Percentiles rank a stretch among this genome's conserved stretches.
Evolutionary conservation across 75 land plant genomes (phyloP).

Genomic region (Selaginella tamariscina): DNA sequence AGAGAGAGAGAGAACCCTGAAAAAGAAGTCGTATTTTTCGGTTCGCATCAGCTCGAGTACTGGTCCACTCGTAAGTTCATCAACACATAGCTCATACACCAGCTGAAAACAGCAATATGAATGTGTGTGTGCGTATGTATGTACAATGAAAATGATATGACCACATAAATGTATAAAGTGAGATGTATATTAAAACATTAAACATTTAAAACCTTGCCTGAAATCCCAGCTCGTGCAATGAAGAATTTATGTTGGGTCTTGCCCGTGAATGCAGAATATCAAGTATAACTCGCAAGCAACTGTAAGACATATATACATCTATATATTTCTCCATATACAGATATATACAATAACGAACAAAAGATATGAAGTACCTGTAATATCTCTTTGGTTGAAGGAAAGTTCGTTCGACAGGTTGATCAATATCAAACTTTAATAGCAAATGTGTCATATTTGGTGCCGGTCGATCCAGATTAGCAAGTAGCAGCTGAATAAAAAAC

Average conservation of each 20-base stretch:
- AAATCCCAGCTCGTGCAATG: constrained; percentile 79
- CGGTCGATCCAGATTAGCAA: constrained; percentile 65
- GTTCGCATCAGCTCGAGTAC: constrained; percentile 56
- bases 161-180: background rate
- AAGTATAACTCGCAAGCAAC: constrained; percentile 82
- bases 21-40: constrained; percentile 75
- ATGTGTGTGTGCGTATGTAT: too few species aligned
- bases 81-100: constrained; percentile 76
- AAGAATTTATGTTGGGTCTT: constrained; percentile 67
- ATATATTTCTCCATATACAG: background rate
- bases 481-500: constrained; percentile 69
- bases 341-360: background rate
- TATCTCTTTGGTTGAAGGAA: constrained; percentile 79
- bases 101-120: constrained; percentile 34
- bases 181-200: background rate
- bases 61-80: constrained; percentile 60
- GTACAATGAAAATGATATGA: too few species aligned
- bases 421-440: constrained; percentile 73
- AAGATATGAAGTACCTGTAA: constrained; percentile 46
- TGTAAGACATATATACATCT: constrained; percentile 30
- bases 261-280: constrained; percentile 60
- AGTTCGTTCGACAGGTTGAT: constrained; percentile 58
- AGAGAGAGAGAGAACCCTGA: constrained; percentile 37
- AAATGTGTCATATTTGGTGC: constrained; percentile 85
- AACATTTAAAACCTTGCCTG: constrained; percentile 59